Evolutionary conservation across 2,329 filamentous ascomycete species (phyloP), one percentile per base, ranked within the genome.

Genomic region (Pseudocercospora macadamiae): DNA sequence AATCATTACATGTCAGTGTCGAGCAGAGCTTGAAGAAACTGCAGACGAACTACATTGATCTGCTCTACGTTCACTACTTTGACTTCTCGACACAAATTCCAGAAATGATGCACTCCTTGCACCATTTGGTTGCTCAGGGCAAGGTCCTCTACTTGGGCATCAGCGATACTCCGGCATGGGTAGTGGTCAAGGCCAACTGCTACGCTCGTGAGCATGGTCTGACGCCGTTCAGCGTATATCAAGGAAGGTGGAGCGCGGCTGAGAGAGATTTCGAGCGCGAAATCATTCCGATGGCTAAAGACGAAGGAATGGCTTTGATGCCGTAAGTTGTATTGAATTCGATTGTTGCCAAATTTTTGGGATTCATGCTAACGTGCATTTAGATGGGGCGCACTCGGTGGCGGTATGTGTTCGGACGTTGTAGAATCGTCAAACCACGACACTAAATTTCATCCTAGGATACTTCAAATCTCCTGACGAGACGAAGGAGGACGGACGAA

Each of bases 81-180:
- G 57, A 60, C 48, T 60, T 56, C 23, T 47, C 51, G 16, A 56
- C 57, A 21, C 82, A 80, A 0, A 84, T 89, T 44, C 78, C 82
- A 0, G 86, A 90, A 67, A 49, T 90, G 49, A 90, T 90, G 87
- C 84, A 89, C 55, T 81, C 82, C 0, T 78, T 90, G 42, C 87
- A 89, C 68, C 75, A 80, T 19, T 75, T 88, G 12, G 84, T 89
- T 0, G 58, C 70, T 0, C 69, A 78, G 4, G 85, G 86, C 16
- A 89, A 89, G 65, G 86, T 89, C 0, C 75, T 86, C 10, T 89
- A 89, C 64, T 76, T 90, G 0, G 88, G 87, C 1, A 79, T 89
- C 71, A 86, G 82, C 44, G 86, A 90, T 65, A 85, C 85, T 0
- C 88, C 88, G 0, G 88, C 88, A 8, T 9, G 87, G 87, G 73